Evolutionary conservation across 108 stramenopile genomes (phyloP).

Genomic region (Nannochloropsis gaditana): DNA sequence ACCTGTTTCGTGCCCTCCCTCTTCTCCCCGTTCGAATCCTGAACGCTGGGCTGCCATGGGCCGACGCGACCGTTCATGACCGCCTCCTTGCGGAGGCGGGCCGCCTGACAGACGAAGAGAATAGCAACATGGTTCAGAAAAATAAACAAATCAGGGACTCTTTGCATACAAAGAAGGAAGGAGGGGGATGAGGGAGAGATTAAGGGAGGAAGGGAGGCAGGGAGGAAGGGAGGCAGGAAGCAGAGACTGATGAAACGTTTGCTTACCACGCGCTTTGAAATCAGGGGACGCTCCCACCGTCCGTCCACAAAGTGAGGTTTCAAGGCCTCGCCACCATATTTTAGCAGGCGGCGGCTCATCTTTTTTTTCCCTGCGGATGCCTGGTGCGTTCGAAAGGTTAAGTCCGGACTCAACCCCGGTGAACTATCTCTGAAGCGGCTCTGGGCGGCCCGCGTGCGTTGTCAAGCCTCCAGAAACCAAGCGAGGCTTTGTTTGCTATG

Average conservation of each 20-base stretch:
- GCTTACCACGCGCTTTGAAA: constrained; percentile 13
- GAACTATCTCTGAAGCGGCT: no score
- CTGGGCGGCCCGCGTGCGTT: no score
- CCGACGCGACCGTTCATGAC: neutral
- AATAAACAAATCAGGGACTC: neutral
- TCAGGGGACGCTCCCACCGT: neutral
- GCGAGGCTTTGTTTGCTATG: no score
- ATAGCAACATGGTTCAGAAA: neutral
- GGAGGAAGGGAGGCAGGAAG: neutral
- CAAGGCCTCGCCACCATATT: neutral
- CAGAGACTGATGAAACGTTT: no score
- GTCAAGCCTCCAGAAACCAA: no score
- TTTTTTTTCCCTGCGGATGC: no score
- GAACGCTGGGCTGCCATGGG: neutral
- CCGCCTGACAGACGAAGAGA: neutral
- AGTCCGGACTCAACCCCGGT: no score
- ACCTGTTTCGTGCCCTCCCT: neutral
- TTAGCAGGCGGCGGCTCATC: constrained; percentile 16
- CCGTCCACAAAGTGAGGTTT: neutral
- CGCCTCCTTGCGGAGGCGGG: neutral
- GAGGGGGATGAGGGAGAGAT: neutral
- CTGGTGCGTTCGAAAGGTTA: no score
- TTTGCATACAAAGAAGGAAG: neutral
- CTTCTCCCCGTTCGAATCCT: neutral
- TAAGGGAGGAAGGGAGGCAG: neutral